These are phyloP conservation scores for Parastagonospora nodorum DNA, from an alignment of 2,329 filamentous ascomycete genomes.

Conservation along the genomic window DNA sequence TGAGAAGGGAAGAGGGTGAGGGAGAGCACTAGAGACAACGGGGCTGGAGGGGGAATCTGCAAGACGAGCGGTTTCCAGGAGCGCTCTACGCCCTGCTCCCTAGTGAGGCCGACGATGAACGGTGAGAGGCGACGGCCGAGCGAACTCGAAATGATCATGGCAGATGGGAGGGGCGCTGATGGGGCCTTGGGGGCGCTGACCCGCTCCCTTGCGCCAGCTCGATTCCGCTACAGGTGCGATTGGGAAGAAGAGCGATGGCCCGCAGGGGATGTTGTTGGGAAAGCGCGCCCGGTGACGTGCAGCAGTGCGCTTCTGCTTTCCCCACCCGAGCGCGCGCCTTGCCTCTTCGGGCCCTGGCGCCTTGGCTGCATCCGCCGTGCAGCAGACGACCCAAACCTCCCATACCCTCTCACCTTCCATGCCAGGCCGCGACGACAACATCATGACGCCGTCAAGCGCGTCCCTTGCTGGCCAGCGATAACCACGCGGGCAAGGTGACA, in stretches of 20 bases:
- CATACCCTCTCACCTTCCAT: slow-evolving; percentile 19
- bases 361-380: slow-evolving; percentile 25
- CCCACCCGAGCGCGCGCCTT: slow-evolving; percentile 24
- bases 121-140: slow-evolving; percentile 8
- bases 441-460: slow-evolving; percentile 7
- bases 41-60: too few relatives aligned
- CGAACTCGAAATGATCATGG: background rate
- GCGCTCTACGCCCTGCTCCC: too few relatives aligned
- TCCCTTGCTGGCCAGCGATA: slow-evolving; percentile 23
- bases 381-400: slow-evolving; percentile 22
- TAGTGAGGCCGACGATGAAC: slow-evolving; percentile 1
- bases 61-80: too few relatives aligned
- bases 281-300: slow-evolving; percentile 41
- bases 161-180: slow-evolving; percentile 3
- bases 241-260: slow-evolving; percentile 21
- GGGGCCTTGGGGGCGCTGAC: slow-evolving; percentile 2
- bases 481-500: slow-evolving; percentile 37
- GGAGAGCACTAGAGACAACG: too few relatives aligned
- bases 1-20: too few relatives aligned
- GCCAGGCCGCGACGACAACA: slow-evolving; percentile 16
- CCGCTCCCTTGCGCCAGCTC: slow-evolving; percentile 22
- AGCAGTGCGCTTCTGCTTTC: slow-evolving; percentile 36
- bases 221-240: slow-evolving; percentile 17
- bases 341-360: slow-evolving; percentile 22
- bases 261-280: slow-evolving; percentile 23